phyloP scores from a whole-genome alignment of 2,329 filamentous ascomycete species.

The Diaporthe citrichinensis region DNA sequence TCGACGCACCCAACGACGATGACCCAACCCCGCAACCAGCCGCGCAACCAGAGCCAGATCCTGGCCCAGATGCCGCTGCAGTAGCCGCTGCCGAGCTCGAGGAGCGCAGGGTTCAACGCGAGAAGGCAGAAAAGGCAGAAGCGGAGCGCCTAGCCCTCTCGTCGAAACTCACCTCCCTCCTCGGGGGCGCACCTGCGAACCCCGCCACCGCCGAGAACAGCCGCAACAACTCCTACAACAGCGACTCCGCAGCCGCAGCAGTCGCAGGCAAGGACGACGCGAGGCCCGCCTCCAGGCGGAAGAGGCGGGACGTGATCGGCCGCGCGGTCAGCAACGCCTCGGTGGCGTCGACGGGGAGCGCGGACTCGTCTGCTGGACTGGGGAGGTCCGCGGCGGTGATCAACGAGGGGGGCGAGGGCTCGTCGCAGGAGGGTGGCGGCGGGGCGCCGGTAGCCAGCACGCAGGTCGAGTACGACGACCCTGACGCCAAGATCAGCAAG shows the following conservation, averaged over 20 bases:
- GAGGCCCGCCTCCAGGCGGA: slow-evolving; percentile 43
- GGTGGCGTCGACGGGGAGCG: slow-evolving; percentile 62
- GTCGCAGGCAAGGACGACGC: slow-evolving; percentile 36
- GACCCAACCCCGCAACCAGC: slow-evolving; percentile 22
- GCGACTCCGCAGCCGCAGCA: slow-evolving; percentile 28
- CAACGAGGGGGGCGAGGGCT: slow-evolving; percentile 39
- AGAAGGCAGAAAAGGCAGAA: slow-evolving; percentile 43
- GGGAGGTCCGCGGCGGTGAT: slow-evolving; percentile 32
- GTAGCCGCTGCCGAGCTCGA: slow-evolving; percentile 33
- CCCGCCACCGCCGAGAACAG: background rate
- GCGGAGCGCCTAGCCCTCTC: slow-evolving; percentile 59
- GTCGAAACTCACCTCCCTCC: slow-evolving; percentile 59
- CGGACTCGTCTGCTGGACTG: slow-evolving; percentile 51
- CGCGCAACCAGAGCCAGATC: background rate
- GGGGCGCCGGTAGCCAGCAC: slow-evolving; percentile 58
- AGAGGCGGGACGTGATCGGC: slow-evolving; percentile 67
- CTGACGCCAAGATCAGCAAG: slow-evolving; percentile 61
- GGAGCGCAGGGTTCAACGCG: slow-evolving; percentile 37
- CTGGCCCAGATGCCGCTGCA: background rate
- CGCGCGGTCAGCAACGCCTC: slow-evolving; percentile 72
- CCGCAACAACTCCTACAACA: slow-evolving; percentile 15
- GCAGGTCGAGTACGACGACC: slow-evolving; percentile 68
- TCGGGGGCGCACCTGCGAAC: slow-evolving; percentile 48
- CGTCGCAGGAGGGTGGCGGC: slow-evolving; percentile 41
- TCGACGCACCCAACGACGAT: slow-evolving; percentile 33